These are phyloP conservation scores for Pelargonium citronellum DNA, from an alignment of 441 rosid genomes.

Conservation along the genomic window DNA sequence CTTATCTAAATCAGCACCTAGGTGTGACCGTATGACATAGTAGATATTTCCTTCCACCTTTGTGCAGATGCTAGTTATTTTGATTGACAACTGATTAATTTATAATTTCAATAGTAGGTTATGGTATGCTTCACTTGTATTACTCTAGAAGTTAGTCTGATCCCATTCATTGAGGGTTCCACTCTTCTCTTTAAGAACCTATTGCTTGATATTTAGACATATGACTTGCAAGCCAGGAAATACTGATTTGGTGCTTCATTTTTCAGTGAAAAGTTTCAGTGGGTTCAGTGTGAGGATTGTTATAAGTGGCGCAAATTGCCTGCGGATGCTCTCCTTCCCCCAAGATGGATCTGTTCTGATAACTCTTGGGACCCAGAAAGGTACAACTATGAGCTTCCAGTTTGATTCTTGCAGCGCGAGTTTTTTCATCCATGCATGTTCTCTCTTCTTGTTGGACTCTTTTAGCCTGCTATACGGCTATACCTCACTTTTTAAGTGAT, in stretches of 20 bases:
- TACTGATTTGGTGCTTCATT: conserved; percentile 16
- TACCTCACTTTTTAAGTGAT: neutral
- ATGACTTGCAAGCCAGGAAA: neutral
- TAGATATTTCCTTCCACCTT: neutral
- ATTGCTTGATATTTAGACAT: no score
- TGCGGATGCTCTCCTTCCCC: conserved; percentile 52
- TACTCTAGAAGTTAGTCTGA: neutral
- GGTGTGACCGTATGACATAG: neutral
- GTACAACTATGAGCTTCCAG: conserved; percentile 29
- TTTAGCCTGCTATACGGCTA: neutral
- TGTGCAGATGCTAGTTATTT: neutral
- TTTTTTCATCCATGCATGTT: neutral
- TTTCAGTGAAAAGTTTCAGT: conserved; percentile 55
- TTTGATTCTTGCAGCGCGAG: neutral
- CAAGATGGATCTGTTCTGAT: conserved; percentile 58
- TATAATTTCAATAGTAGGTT: neutral
- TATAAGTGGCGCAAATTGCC: conserved; percentile 74
- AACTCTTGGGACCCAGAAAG: conserved; percentile 69
- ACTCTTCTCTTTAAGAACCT: no score
- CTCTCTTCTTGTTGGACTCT: neutral
- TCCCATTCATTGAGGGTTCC: no score
- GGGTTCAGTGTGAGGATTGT: conserved; percentile 78
- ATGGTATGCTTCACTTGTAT: neutral
- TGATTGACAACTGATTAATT: neutral
- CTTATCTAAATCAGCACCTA: neutral